These are phyloP conservation scores for Trichoderma aggressivum DNA, from an alignment of 2,329 filamentous ascomycete genomes.

Conservation along the genomic window DNA sequence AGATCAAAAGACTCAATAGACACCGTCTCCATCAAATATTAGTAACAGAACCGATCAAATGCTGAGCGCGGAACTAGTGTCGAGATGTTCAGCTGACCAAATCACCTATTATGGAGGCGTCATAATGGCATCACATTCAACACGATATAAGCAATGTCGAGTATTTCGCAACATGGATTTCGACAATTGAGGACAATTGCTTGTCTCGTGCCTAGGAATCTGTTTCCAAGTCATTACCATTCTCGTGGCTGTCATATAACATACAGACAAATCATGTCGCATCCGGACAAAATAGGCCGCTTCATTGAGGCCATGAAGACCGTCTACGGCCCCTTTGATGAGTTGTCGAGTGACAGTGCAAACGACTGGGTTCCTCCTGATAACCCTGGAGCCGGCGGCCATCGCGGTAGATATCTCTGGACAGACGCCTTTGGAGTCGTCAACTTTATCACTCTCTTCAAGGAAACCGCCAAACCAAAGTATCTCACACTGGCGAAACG, in stretches of 20 bases:
- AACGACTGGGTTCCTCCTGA: constrained; percentile 45
- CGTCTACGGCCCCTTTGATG: constrained; percentile 37
- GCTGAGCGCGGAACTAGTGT: not conserved
- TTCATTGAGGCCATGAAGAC: constrained; percentile 37
- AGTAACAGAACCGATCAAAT: not conserved
- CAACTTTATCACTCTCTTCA: constrained; percentile 54
- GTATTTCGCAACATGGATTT: not conserved
- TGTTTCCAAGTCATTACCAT: not conserved
- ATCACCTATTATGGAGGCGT: not conserved
- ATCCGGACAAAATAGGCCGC: constrained; percentile 16
- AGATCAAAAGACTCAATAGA: not conserved
- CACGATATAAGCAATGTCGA: not conserved
- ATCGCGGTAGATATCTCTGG: constrained; percentile 58
- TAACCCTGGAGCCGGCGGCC: constrained; percentile 47
- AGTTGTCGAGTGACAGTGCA: constrained; percentile 24
- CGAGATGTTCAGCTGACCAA: constrained; percentile 3
- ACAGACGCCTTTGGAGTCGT: constrained; percentile 59
- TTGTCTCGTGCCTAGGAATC: too few relatives aligned
- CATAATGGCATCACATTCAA: constrained; percentile 11
- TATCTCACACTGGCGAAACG: constrained; percentile 49
- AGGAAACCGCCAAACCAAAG: constrained; percentile 32
- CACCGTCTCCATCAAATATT: not conserved
- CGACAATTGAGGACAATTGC: not conserved
- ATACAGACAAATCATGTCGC: not conserved
- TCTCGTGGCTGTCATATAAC: not conserved